These are phyloP conservation scores for Sarcodon sp. DNA, from an alignment of 768 basidiomycete species.

Conservation along the genomic window DNA sequence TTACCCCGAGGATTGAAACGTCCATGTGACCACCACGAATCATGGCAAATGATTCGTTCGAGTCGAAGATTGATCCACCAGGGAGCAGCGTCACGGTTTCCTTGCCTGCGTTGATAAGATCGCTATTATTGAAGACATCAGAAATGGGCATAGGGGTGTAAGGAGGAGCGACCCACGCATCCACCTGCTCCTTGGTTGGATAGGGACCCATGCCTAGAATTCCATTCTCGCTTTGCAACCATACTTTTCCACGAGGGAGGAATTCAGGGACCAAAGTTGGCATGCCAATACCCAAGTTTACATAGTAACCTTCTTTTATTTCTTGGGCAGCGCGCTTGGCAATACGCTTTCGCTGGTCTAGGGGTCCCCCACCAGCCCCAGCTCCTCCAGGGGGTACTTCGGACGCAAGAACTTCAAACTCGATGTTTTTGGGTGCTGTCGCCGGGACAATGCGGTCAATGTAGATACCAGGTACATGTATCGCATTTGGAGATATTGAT, in stretches of 20 bases:
- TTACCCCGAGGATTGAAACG: constrained; percentile 83
- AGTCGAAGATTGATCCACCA: constrained; percentile 88
- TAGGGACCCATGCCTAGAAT: constrained; percentile 88
- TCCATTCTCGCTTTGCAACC: constrained; percentile 87
- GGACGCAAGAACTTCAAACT: constrained; percentile 58
- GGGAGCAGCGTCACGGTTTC: constrained; percentile 89
- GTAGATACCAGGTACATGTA: constrained; percentile 79
- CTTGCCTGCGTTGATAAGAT: constrained; percentile 91
- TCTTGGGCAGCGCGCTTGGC: constrained; percentile 84
- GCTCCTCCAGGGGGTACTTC: constrained; percentile 19
- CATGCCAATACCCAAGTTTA: constrained; percentile 87
- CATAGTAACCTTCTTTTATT: constrained; percentile 77
- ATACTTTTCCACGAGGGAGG: constrained; percentile 65
- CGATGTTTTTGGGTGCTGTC: constrained; percentile 65
- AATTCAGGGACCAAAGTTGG: constrained; percentile 81
- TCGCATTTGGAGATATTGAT: constrained; percentile 63
- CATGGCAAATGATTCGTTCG: constrained; percentile 92
- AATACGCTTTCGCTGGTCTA: constrained; percentile 57
- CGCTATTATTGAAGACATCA: constrained; percentile 27
- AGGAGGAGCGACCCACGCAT: constrained; percentile 42
- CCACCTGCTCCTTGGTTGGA: constrained; percentile 66
- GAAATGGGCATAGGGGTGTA: not conserved
- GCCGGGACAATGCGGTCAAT: constrained; percentile 82
- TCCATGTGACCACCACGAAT: constrained; percentile 95
- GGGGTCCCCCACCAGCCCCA: constrained; percentile 22